A percentile compares a stretch with the other conserved stretches of the same genome.
Evolutionary conservation across 768 basidiomycete species (phyloP).

Genomic region (Infundibulicybe gibba): DNA sequence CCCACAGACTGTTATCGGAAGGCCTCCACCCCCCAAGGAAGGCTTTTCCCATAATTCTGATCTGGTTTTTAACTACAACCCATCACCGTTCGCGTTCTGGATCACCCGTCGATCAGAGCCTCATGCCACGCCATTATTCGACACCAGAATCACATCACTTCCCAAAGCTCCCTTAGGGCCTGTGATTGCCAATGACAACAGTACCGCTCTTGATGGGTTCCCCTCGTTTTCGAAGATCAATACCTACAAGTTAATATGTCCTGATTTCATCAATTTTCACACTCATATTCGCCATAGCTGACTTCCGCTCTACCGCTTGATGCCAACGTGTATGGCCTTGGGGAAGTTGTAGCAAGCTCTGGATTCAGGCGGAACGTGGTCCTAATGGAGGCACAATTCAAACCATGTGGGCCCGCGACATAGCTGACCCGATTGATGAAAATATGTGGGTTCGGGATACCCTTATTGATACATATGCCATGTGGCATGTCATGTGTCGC

Average conservation of each 20-base stretch:
- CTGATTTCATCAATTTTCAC: not conserved
- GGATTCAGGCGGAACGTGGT: slow-evolving; percentile 65
- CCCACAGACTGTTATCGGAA: slow-evolving; percentile 43
- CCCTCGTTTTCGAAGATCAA: slow-evolving; percentile 76
- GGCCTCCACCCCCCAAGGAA: slow-evolving; percentile 29
- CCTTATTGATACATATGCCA: not conserved
- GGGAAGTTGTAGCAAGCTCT: slow-evolving; percentile 67
- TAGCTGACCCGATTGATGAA: slow-evolving; percentile 58
- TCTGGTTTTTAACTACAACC: slow-evolving; percentile 64
- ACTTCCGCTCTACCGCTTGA: slow-evolving; percentile 61
- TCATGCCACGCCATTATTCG: slow-evolving; percentile 55
- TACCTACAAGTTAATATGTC: slow-evolving; percentile 56
- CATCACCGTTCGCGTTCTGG: slow-evolving; percentile 76
- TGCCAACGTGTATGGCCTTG: slow-evolving; percentile 77
- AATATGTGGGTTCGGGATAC: slow-evolving; percentile 46
- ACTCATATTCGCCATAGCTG: slow-evolving; percentile 29
- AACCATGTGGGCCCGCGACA: slow-evolving; percentile 65
- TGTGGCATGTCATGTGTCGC: too few species aligned
- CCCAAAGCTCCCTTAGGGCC: slow-evolving; percentile 59
- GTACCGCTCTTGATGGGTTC: slow-evolving; percentile 61
- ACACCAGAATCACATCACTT: slow-evolving; percentile 62
- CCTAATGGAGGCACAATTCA: slow-evolving; percentile 58
- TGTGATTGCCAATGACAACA: slow-evolving; percentile 44
- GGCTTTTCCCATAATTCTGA: slow-evolving; percentile 45
- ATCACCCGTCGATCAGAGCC: slow-evolving; percentile 66